Evolutionary conservation across 352 stramenopile species (phyloP).

Genomic region (Phytophthora pinifolia): DNA sequence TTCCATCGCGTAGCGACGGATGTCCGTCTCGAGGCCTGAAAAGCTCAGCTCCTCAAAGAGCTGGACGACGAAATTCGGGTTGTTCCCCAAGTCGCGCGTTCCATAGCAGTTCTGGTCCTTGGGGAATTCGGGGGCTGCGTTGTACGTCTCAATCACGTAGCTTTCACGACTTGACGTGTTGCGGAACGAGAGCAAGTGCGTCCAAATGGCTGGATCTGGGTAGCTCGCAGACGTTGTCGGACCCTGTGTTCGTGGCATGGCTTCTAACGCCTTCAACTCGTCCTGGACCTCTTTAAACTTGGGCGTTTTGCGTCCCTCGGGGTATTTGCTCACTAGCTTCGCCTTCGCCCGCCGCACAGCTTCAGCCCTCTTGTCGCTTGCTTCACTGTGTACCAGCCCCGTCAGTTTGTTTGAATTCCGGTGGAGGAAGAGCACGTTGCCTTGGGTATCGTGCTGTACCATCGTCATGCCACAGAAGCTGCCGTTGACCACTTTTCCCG

Average conservation of each 20-base stretch:
- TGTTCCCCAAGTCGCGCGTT: constrained; percentile 16
- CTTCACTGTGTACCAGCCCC: not conserved
- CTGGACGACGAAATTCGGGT: constrained; percentile 16
- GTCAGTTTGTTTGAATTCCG: constrained; percentile 45
- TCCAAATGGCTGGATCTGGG: constrained; percentile 54
- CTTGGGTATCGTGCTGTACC: constrained; percentile 38
- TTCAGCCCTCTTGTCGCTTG: constrained; percentile 10
- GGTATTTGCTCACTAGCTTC: constrained; percentile 17
- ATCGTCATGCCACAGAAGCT: constrained; percentile 53
- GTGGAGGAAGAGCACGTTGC: constrained; percentile 47
- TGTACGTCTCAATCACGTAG: constrained; percentile 57
- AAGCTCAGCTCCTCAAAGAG: constrained; percentile 17
- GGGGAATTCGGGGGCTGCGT: constrained; percentile 30
- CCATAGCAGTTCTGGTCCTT: constrained; percentile 59
- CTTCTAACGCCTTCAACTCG: constrained; percentile 17
- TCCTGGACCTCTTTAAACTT: constrained; percentile 26
- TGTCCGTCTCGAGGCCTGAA: constrained; percentile 9
- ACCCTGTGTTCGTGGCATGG: not conserved
- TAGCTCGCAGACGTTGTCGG: constrained; percentile 17
- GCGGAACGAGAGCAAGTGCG: constrained; percentile 64
- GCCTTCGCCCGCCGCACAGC: constrained; percentile 14
- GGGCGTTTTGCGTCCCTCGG: constrained; percentile 17
- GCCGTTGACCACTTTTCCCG: constrained; percentile 31
- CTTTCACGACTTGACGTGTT: constrained; percentile 28
- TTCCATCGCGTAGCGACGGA: constrained; percentile 18